A percentile compares a stretch with the other conserved stretches of the same genome.
Conservation (phyloP, 495 filamentous ascomycete species). For the Glutinoglossum americanum region DNA sequence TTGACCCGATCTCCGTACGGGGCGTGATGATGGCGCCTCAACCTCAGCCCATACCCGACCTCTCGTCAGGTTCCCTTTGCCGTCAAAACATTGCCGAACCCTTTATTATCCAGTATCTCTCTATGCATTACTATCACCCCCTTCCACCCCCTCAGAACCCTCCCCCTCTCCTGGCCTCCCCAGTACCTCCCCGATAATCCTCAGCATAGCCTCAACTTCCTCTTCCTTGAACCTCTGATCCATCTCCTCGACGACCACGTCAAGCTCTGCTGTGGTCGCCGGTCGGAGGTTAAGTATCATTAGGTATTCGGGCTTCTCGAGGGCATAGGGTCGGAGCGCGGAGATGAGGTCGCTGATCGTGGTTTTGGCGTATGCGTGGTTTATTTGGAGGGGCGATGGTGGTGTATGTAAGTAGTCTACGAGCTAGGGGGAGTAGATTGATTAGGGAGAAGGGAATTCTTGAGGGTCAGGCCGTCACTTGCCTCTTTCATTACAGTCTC, state of each 20-base stretch:
- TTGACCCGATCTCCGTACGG: too few species aligned
- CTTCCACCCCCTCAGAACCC: background rate
- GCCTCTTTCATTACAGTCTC: constrained; percentile 25
- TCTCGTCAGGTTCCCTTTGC: too few species aligned
- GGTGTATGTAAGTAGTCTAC: constrained; percentile 14
- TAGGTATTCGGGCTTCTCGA: constrained; percentile 40
- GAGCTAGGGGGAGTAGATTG: constrained; percentile 5
- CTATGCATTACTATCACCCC: background rate
- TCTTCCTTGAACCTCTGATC: constrained; percentile 21
- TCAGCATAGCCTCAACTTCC: constrained; percentile 14
- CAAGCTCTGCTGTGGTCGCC: constrained; percentile 18
- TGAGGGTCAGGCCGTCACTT: background rate
- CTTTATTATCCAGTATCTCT: too few species aligned
- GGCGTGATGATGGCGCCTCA: too few species aligned
- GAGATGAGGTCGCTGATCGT: constrained; percentile 20
- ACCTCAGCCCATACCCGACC: too few species aligned
- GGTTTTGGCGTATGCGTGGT: constrained; percentile 10
- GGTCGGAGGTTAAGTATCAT: constrained; percentile 40
- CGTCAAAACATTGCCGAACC: too few species aligned
- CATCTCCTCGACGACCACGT: constrained; percentile 28
- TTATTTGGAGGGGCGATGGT: constrained; percentile 12
- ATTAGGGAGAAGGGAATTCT: background rate
- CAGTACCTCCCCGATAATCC: constrained; percentile 18
- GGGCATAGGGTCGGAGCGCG: constrained; percentile 23
- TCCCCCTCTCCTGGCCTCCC: constrained; percentile 12